Conservation (phyloP, 169 alveolate species). For the Babesia ovis region DNA sequence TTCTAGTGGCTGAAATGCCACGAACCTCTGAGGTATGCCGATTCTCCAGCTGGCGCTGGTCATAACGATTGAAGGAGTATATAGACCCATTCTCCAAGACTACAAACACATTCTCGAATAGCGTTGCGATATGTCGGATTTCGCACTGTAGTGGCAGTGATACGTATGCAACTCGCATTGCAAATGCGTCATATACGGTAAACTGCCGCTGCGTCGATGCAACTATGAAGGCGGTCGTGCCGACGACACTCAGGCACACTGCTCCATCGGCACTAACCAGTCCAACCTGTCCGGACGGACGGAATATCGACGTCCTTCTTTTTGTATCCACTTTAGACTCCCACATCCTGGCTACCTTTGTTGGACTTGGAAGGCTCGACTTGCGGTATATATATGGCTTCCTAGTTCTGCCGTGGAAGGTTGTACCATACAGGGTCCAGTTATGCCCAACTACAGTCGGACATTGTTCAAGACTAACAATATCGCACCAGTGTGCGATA, state of each 20-base stretch:
- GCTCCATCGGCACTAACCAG: constrained; percentile 55
- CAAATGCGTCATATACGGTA: constrained; percentile 54
- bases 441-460: too few species aligned
- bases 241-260: constrained; percentile 42
- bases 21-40: constrained; percentile 30
- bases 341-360: too few species aligned
- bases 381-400: too few species aligned
- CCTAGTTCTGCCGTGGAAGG: too few species aligned
- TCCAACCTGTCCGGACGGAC: constrained; percentile 63
- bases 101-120: constrained; percentile 44
- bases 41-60: constrained; percentile 32
- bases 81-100: constrained; percentile 34
- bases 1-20: neutral
- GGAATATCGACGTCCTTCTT: constrained; percentile 60
- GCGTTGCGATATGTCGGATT: constrained; percentile 49
- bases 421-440: too few species aligned
- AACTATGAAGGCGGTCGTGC: constrained; percentile 44
- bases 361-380: too few species aligned
- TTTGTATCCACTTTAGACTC: neutral
- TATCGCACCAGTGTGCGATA: too few species aligned
- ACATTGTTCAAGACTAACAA: too few species aligned
- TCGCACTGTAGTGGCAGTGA: constrained; percentile 51
- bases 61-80: constrained; percentile 58
- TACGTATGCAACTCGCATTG: constrained; percentile 46
- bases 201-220: constrained; percentile 52